Evolutionary conservation across 2,329 filamentous ascomycete genomes (phyloP), one percentile per base, ranked within the genome.

Genomic region (Trichoderma endophyticum): DNA sequence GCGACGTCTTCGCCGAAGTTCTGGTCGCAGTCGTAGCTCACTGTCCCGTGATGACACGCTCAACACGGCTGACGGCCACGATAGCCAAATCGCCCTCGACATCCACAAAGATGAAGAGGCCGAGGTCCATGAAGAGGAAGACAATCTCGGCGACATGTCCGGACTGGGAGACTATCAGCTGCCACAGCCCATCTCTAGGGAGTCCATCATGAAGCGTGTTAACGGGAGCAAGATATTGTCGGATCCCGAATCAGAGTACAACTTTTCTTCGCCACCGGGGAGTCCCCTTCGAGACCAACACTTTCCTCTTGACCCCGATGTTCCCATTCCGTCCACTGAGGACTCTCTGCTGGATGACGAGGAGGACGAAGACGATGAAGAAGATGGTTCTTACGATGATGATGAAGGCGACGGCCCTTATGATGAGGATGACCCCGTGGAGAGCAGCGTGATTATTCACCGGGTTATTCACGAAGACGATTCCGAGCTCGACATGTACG

Each of bases 151-250:
- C 60, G 89, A 92, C 70, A 80, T 91, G 76, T 87, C 87, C 68
- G 82, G 86, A 12, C 81, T 91, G 71, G 85, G 87, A 73, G 88
- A 91, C 72, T 92, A 91, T 76, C 86, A 92, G 75, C 83, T 92
- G 15, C 93, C 90, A 21, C 87, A 92, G 12, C 92, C 92, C 70
- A 97, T 98, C 78, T 98, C 95, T 9, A 90, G 95, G 48, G 96
- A 98, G 80, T 97, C 95, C 0, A 98, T 98, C 76, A 85, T 98
- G 77, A 91, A 93, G 68, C 94, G 95, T 74, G 91, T 98, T 70
- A 93, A 96, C 79, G 93, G 87, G 61, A 87, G 86, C 76, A 82
- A 85, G 73, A 36, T 36, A 24, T 76, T 81, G 62, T 84, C 87
- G 59, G 88, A 90, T 24, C 82, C 85, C 72, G 86, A 90, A 69